Evolutionary conservation across 139 green algal species (phyloP), one percentile per base, ranked within the genome.

Genomic region (Ulvella scutata): DNA sequence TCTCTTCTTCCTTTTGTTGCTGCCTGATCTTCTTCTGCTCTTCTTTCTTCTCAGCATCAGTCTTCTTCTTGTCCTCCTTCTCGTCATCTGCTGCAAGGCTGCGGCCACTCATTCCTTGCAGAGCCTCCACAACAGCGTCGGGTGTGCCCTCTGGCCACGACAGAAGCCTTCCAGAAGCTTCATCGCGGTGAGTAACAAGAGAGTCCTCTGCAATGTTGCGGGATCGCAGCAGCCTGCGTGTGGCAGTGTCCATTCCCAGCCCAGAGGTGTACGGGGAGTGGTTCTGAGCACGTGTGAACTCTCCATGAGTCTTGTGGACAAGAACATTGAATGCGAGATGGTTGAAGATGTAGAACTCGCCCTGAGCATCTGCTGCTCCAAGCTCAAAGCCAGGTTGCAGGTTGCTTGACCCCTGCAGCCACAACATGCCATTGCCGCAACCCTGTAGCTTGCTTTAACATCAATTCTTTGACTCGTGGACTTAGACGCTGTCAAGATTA

Each of bases 291-390:
- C 33, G 31, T 3, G 72, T 85, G 83, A 86, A 96, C 81, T 96
- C 86, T 3, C 87, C 90, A 72, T 93, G 88, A 13, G 90, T 91
- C 36, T 86, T 75, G 77, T 97, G 92, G 26, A 97, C 85, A 36
- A 96, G 85, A 4, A 98, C 85, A 81, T 92, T 97, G 85, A 98
- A 97, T 80, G 91, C 88, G 29, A 96, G 85, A 81, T 97, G 92
- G 81, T 98, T 98, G 88, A 94, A 92, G 38, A 98, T 82, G 78
- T 88, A 97, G 78, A 89, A 92, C 72, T 87, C 84, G n/a, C n/a
- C n/a, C 75, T 85, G 85, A 37, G 84, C 82, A 4, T 82, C 73
- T 43, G 85, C 74, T 75, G 80, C 91, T 20, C 93, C 93, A 20
- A 98, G 76, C 78, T 95, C 87, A 82, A 92, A 97, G 26, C 93